A percentile compares a stretch with the other conserved stretches of the same genome.
Evolutionary conservation across 2,329 filamentous ascomycete species (phyloP).

Genomic region (Phialemonium atrogriseum): DNA sequence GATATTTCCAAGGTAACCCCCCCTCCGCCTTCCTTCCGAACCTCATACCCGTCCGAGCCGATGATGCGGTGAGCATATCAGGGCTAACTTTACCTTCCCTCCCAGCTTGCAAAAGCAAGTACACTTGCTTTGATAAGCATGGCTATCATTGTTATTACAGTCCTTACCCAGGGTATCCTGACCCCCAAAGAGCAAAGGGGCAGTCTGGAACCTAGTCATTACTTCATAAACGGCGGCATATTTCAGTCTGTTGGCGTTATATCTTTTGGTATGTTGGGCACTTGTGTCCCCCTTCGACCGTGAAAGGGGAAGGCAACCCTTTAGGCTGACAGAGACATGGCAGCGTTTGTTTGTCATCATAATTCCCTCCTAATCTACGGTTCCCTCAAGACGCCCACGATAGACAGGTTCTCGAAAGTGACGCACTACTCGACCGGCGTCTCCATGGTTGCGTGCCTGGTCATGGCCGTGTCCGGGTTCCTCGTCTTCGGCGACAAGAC

Average conservation of each 20-base stretch:
- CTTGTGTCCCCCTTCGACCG: too few species aligned
- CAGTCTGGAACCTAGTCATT: slow-evolving; percentile 56
- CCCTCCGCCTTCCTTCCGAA: neutral
- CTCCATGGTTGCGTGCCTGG: slow-evolving; percentile 84
- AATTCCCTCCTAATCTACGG: slow-evolving; percentile 97
- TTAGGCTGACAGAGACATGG: neutral
- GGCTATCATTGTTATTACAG: slow-evolving; percentile 79
- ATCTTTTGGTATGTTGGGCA: slow-evolving; percentile 70
- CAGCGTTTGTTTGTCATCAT: slow-evolving; percentile 70
- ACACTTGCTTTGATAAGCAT: slow-evolving; percentile 90
- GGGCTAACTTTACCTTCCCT: too few species aligned
- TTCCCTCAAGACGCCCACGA: slow-evolving; percentile 84
- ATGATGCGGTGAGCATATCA: too few species aligned
- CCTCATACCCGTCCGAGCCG: neutral
- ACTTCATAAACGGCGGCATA: slow-evolving; percentile 79
- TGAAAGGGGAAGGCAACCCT: too few species aligned
- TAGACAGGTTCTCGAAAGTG: slow-evolving; percentile 87
- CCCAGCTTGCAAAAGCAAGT: slow-evolving; percentile 92
- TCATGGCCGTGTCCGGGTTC: slow-evolving; percentile 84
- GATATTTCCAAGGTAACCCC: slow-evolving; percentile 95
- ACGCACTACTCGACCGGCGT: slow-evolving; percentile 90
- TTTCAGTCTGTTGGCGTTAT: slow-evolving; percentile 97
- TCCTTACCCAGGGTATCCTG: slow-evolving; percentile 73
- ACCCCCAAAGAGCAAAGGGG: slow-evolving; percentile 67
- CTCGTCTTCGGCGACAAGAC: slow-evolving; percentile 89